Percentiles rank a stretch among this genome's conserved stretches.
Evolutionary conservation across 176 grass and related monocot genomes (phyloP).

Genomic region (Carex littledalei): DNA sequence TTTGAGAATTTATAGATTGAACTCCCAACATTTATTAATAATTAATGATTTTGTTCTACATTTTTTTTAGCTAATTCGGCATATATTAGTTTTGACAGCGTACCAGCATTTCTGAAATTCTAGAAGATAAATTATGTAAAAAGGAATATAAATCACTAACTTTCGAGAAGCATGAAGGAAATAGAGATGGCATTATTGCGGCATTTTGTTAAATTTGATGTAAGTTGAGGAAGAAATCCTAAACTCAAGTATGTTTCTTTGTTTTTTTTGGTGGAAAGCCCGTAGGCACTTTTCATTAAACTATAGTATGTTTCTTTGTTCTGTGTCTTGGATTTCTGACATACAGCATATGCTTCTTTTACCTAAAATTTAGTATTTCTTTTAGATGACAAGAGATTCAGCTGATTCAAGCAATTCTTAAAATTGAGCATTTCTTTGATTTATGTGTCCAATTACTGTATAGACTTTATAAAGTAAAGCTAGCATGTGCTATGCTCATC

Average conservation of each 20-base stretch:
- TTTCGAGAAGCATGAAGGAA: constrained; percentile 67
- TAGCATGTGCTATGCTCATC: too few species aligned
- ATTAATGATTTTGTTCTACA: background rate
- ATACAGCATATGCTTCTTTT: too few species aligned
- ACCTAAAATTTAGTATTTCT: too few species aligned
- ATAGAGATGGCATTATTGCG: constrained; percentile 76
- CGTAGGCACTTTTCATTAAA: too few species aligned
- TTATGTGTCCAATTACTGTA: too few species aligned
- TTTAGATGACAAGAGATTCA: too few species aligned
- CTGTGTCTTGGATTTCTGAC: too few species aligned
- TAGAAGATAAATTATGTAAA: constrained; percentile 90
- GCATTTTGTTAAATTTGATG: constrained; percentile 88
- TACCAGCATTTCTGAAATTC: constrained; percentile 71
- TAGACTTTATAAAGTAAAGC: too few species aligned
- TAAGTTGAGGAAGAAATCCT: constrained; percentile 38
- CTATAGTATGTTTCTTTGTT: too few species aligned
- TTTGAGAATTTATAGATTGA: constrained; percentile 32
- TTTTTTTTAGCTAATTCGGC: background rate
- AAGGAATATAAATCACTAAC: constrained; percentile 76
- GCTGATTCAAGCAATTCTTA: too few species aligned
- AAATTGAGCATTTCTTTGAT: too few species aligned
- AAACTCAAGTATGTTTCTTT: background rate
- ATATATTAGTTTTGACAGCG: constrained; percentile 38
- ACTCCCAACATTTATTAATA: background rate
- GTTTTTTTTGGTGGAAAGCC: too few species aligned